Evolutionary conservation across 225 moss, liverwort and hornwort species (phyloP), one percentile per base, ranked within the genome.

Genomic region (Polytrichum formosum): DNA sequence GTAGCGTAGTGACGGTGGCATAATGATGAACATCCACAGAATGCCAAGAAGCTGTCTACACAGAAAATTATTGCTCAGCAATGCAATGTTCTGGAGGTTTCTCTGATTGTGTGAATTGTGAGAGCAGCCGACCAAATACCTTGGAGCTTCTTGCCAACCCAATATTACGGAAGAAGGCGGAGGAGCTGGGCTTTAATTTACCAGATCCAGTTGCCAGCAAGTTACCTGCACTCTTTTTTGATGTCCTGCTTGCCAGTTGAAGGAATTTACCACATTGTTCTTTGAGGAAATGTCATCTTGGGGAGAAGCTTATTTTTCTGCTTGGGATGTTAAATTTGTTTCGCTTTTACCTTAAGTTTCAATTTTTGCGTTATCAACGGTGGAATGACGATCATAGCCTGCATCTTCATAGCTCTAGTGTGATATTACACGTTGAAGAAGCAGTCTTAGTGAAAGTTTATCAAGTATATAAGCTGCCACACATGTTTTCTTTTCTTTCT

Each of bases 101-200:
- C 64, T 18, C 7, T 64, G 64, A 29, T 29, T 30, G 28, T 64
- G 64, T 64, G 29, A 30, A 30, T 64, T 64, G 64, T 64, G 28
- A 8, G 27, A 64, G 64, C 64, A 64, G 64, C 28, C 64, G 64
- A 29, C 64, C 29, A 64, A 64, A 18, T 64, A 64, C 64, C 18
- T 64, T 28, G 64, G 64, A 64, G 64, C 29, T 64, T 64, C 64
- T 64, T 64, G 64, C 64, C 29, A 64, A 64, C 18, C 64, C 64
- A 64, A 64, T 64, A 64, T 3, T 64, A 29, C 64, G 64, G 64
- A 64, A 21, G 28, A 64, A 29, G 28, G 64, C 26, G 18, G 17
- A 9, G 64, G 64, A 64, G 28, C 18, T 64, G 4, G 29, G 29
- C 28, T 18, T 64, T 64, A 28, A 30, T 64, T 18, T 64, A 30